Evolutionary conservation across 768 basidiomycete species (phyloP), one percentile per base, ranked within the genome.

Genomic region (Polyporus arcularius): DNA sequence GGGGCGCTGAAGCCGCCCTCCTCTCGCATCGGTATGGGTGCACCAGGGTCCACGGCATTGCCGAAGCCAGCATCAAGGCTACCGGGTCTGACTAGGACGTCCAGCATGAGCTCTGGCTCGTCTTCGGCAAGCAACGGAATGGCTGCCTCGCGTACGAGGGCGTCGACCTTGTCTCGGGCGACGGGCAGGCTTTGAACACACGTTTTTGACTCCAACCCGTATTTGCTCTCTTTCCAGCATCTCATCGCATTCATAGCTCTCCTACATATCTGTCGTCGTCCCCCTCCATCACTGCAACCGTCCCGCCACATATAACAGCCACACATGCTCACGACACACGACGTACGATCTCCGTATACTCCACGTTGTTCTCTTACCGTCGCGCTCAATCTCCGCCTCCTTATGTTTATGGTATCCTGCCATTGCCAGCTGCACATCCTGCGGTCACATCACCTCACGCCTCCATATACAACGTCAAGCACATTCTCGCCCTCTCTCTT

Each of bases 41-140:
- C 56, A 2, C 49, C 58, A 10, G 63, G 60, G 12, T 6, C 43
- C 4, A 45, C 52, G 2, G 63, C 53, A 9, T 58, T 68, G 12
- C 70, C 70, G 16, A 58, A 65, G 38, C 67, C 66, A 9, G 62
- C 66, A 12, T 67, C 70, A 31, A 65, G 59, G 52, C 55, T 70
- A 7, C 69, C 67, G 15, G 65, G 65, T 0, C 64, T 63, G 2
- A 16, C 53, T 1, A 48, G 61, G 18, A 49, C 54, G 14, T 47
- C 61, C 14, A 63, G 53, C 38, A 39, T 53, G 16, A 54, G 61
- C 11, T 42, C 38, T 14, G 43, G 58, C 8, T 38, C 42, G 12
- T 52, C 46, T 4, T 8, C 53, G 4, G n/a, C 16, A 4, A 40
- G 57, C 16, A 42, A 52, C 18, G 51, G 61, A 4, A 47, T 31